These are phyloP conservation scores for Bruguiera hainesii DNA, from an alignment of 441 rosid genomes.

Conservation along the genomic window DNA sequence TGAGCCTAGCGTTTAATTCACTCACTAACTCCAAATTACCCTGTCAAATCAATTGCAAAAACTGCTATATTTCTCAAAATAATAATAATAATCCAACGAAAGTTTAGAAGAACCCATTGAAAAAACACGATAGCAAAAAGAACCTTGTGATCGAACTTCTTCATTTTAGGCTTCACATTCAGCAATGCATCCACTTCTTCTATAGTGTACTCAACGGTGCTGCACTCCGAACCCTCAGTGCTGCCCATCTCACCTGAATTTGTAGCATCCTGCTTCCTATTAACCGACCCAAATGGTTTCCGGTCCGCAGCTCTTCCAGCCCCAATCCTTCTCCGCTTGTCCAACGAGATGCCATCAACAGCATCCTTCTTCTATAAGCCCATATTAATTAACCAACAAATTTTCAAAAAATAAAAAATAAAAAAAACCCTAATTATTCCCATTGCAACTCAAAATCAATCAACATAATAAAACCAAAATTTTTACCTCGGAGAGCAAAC, in stretches of 20 bases:
- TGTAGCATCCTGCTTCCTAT: constrained; percentile 43
- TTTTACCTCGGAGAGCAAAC: not conserved
- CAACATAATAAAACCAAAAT: not conserved
- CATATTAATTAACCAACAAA: not conserved
- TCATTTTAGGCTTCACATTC: constrained; percentile 65
- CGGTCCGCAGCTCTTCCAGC: constrained; percentile 42
- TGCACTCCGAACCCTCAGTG: constrained; percentile 41
- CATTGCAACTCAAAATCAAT: no score
- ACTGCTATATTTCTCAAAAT: not conserved
- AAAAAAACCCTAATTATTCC: not conserved
- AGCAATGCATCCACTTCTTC: constrained; percentile 77
- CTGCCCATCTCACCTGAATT: constrained; percentile 38
- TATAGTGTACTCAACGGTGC: constrained; percentile 51
- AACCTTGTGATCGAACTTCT: constrained; percentile 85
- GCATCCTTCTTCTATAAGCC: constrained; percentile 56
- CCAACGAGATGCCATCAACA: constrained; percentile 44
- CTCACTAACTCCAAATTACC: constrained; percentile 57
- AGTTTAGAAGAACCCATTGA: not conserved
- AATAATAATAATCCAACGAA: not conserved
- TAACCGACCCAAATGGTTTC: constrained; percentile 45
- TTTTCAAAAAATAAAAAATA: not conserved
- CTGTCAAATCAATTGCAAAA: constrained; percentile 29
- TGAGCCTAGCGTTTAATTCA: constrained; percentile 65
- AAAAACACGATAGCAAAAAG: not conserved
- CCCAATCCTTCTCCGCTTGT: constrained; percentile 66